Evolutionary conservation across 306 rosid species (phyloP), one percentile per base, ranked within the genome.

Genomic region (Dalbergia cultrata): DNA sequence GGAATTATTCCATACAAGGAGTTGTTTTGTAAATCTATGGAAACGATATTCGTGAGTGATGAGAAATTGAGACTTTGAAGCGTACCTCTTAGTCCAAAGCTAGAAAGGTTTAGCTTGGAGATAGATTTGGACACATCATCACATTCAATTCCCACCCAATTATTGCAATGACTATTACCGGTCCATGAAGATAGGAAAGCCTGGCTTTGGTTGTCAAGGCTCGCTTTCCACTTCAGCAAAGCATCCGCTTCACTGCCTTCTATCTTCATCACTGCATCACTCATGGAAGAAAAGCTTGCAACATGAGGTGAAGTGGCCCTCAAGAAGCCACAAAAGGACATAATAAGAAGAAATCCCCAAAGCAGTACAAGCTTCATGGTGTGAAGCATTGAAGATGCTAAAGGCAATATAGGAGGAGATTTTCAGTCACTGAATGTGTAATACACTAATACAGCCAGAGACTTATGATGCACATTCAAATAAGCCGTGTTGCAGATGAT

Each of bases 1-100:
- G 31, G 31, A 26, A 26, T 26, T 3, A 26, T 26, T 26, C 2
- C 31, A 26, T 26, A 26, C 1, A 26, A 26, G 31, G 31, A 26
- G 31, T 26, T 26, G 31, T 26, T 26, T 26, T 26, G 31, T 26
- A 26, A 26, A 26, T 26, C 4, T 11, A 82, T n/a, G 60, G 0
- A 1, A 4, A 11, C 3, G 7, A 82, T 35, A 22, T 76, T 67
- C 18, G 72, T 57, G 53, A 82, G 62, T 8, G 57, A 68, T 1
- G 81, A 68, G 17, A 82, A 82, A 22, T 50, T 75, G 12, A 81
- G 77, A 75, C 3, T 75, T 19, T 59, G 17, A 47, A 81, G 81
- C 2, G 72, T 75, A 81, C 85, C 85, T 58, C 14, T 52, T 0
- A 81, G 66, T 3, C 67, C 77, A 63, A 69, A 0, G 17, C 0